These are phyloP conservation scores for Colletotrichum lupini DNA, from an alignment of 2,329 filamentous ascomycete genomes.

Conservation along the genomic window DNA sequence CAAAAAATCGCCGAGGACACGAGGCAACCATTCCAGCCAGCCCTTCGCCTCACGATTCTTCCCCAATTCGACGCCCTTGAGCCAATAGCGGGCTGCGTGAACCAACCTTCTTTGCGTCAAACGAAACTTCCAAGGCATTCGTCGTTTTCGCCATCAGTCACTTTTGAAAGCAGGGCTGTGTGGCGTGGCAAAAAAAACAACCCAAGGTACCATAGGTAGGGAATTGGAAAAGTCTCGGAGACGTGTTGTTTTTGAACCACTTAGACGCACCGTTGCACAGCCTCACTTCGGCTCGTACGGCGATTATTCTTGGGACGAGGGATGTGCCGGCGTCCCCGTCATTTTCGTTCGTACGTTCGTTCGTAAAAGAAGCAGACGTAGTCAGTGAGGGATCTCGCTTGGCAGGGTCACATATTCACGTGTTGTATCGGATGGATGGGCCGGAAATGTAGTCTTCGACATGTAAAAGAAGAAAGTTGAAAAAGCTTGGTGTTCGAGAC, in stretches of 20 bases:
- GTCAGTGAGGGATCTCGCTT: too few species aligned
- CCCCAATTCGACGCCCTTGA: background rate
- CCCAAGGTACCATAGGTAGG: too few species aligned
- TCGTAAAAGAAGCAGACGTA: background rate
- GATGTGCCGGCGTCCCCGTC: background rate
- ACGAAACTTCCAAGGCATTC: background rate
- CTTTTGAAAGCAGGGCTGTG: constrained; percentile 4
- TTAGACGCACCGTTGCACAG: constrained; percentile 4
- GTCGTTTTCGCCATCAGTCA: background rate
- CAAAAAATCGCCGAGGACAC: background rate
- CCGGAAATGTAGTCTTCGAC: background rate
- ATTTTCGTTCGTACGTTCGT: too few species aligned
- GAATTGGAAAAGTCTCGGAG: background rate
- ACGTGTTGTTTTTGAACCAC: background rate
- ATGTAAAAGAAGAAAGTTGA: background rate
- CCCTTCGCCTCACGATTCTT: background rate
- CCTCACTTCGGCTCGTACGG: constrained; percentile 16
- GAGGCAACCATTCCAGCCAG: background rate
- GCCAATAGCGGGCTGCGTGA: constrained; percentile 1
- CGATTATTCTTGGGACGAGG: background rate
- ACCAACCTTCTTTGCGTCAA: background rate
- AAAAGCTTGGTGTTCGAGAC: background rate
- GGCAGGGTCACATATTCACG: background rate
- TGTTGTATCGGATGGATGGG: background rate
- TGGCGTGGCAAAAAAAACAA: background rate